Base-by-base conservation (phyloP, 768 basidiomycete genomes). In the Cystofilobasidium bisporidii region DNA sequence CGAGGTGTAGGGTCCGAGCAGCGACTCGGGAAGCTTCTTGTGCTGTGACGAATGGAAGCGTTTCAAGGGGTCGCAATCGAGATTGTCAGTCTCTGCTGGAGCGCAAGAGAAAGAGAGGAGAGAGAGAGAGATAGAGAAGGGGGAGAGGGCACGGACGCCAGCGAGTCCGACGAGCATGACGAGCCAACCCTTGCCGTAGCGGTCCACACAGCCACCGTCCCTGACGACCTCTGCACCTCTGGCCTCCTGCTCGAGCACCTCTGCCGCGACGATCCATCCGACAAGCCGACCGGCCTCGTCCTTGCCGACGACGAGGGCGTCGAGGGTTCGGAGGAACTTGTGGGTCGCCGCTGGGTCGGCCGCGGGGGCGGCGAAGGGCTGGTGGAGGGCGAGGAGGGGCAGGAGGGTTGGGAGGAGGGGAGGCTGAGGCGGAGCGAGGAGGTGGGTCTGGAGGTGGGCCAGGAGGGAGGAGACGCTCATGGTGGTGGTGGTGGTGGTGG, bases 21-120 rank as follows among this genome's bases (percentile, higher is more conserved):
- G 67, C 24, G n/a, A 20, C 11, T 61, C 41, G 8, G 67, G 53
- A 20, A 68, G 61, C 26, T 84, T 79, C 4, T 84, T 85, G 74
- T 84, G 87, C 45, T 55, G 58, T 48, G 26, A 72, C 17, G 43
- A n/a, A n/a, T n/a, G n/a, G n/a, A n/a, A n/a, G n/a, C n/a, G n/a
- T n/a, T n/a, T n/a, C n/a, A n/a, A n/a, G n/a, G n/a, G n/a, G n/a
- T n/a, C n/a, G n/a, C n/a, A n/a, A n/a, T n/a, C n/a, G n/a, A n/a
- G n/a, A n/a, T n/a, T n/a, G n/a, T n/a, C n/a, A n/a, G n/a, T n/a
- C n/a, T n/a, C n/a, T n/a, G n/a, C n/a, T n/a, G n/a, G n/a, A 71
- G 70, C 75, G 70, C 71, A 69, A 85, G 86, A 76, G 77, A 91
- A 89, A 77, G 82, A 84, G 70, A 89, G 81, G 70, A 83, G 77